A percentile compares a stretch with the other conserved stretches of the same genome.
Conservation (phyloP, 768 basidiomycete species). For the Pulveroboletus sp. region DNA sequence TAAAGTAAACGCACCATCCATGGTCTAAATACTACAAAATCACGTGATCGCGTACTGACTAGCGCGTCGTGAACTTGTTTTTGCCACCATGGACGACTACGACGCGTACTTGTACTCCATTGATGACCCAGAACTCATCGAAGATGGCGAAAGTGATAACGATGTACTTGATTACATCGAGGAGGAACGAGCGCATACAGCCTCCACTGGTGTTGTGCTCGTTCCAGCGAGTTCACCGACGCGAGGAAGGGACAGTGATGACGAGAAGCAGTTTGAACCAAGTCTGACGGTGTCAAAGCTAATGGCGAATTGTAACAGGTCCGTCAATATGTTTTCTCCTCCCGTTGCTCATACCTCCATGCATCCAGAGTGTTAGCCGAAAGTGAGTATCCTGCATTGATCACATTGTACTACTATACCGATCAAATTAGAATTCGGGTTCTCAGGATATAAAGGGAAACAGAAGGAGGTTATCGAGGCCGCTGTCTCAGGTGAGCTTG, state of each 20-base stretch:
- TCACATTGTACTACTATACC: background rate
- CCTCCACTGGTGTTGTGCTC: slow-evolving; percentile 8
- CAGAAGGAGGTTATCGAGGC: slow-evolving; percentile 74
- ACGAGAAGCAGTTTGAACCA: slow-evolving; percentile 1
- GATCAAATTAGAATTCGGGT: slow-evolving; percentile 57
- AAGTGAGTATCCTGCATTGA: slow-evolving; percentile 12
- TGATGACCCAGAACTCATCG: slow-evolving; percentile 10
- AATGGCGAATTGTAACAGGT: slow-evolving; percentile 18
- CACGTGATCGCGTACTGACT: background rate
- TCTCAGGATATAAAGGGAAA: slow-evolving; percentile 65
- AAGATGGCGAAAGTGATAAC: slow-evolving; percentile 15
- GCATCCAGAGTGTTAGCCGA: slow-evolving; percentile 20
- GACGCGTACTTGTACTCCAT: slow-evolving; percentile 21
- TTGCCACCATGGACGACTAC: slow-evolving; percentile 20
- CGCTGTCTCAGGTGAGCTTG: slow-evolving; percentile 51
- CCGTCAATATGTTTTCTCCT: background rate
- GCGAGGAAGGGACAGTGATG: background rate
- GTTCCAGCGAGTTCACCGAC: slow-evolving; percentile 15
- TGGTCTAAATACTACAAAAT: too few species aligned
- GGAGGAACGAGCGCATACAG: slow-evolving; percentile 10
- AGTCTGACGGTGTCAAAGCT: background rate
- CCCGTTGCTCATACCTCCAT: background rate
- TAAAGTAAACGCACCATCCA: too few species aligned
- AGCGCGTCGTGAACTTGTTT: slow-evolving; percentile 2
- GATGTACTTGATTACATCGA: slow-evolving; percentile 23